A percentile compares a stretch with the other conserved stretches of the same genome.
Conservation (phyloP, 805 yeast species). For the Saccharomycopsis sp. region DNA sequence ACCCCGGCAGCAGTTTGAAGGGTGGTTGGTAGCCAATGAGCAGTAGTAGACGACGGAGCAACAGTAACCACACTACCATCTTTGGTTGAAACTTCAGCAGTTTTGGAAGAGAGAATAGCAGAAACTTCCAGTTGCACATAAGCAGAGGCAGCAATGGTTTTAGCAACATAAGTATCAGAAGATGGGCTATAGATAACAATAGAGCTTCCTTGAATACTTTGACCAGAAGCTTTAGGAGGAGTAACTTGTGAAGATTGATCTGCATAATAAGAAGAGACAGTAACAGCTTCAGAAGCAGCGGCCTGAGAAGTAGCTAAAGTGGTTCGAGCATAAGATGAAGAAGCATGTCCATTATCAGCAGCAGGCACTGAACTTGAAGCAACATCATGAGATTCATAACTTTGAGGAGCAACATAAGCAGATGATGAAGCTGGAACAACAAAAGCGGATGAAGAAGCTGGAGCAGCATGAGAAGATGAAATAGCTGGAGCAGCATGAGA, state of each 20-base stretch:
- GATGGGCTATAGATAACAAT: conserved; percentile 14
- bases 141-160: conserved; percentile 8
- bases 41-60: conserved; percentile 3
- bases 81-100: neutral
- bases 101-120: neutral
- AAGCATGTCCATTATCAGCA: neutral
- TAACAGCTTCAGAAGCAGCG: neutral
- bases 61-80: neutral
- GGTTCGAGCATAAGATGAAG: neutral
- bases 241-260: neutral
- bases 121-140: neutral
- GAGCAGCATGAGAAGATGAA: too few species aligned
- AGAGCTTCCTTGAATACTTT: neutral
- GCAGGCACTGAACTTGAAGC: neutral
- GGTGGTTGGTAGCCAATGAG: conserved; percentile 16
- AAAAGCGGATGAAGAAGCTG: too few species aligned
- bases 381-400: neutral
- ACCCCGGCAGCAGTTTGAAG: conserved; percentile 2
- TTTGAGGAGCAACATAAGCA: neutral
- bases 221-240: neutral
- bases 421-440: too few species aligned
- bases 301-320: neutral
- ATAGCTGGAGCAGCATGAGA: too few species aligned
- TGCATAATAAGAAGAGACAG: neutral
- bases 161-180: conserved; percentile 10